A percentile compares a stretch with the other conserved stretches of the same genome.
Conservation (phyloP, 768 basidiomycete species). For the Boletus fagicola region DNA sequence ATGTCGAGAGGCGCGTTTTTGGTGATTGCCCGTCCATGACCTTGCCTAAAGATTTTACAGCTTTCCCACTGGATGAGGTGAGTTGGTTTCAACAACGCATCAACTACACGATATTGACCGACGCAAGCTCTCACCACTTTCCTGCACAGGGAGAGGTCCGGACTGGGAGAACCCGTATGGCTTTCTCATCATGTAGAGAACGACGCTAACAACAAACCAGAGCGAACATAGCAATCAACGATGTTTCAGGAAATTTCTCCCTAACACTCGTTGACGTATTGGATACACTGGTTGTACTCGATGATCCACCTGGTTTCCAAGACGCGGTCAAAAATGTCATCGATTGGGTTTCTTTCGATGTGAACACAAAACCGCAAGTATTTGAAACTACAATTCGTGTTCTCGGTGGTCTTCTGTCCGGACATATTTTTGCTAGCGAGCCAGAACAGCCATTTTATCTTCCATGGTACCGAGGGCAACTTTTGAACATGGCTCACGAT, state of each 20-base stretch:
- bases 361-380: conserved; percentile 95
- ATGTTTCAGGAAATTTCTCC: conserved; percentile 93
- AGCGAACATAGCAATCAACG: conserved; percentile 77
- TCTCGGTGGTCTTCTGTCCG: conserved; percentile 85
- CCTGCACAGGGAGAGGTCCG: conserved; percentile 85
- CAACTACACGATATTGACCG: conserved; percentile 15
- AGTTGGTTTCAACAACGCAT: conserved; percentile 10
- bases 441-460: conserved; percentile 66
- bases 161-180: conserved; percentile 82
- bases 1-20: conserved; percentile 69
- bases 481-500: conserved; percentile 79
- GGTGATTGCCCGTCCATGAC: conserved; percentile 1
- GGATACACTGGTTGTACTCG: conserved; percentile 87
- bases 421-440: conserved; percentile 76
- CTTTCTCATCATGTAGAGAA: conserved; percentile 7
- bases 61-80: conserved; percentile 88
- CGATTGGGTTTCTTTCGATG: conserved; percentile 83
- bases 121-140: conserved; percentile 77
- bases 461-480: conserved; percentile 82
- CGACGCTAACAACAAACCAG: conserved; percentile 33
- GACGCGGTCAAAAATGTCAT: conserved; percentile 82
- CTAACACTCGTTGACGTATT: conserved; percentile 79
- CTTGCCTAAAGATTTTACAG: conserved; percentile 38
- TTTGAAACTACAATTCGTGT: conserved; percentile 97
- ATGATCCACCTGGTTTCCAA: conserved; percentile 76